These are phyloP conservation scores for Didymella arachidicola DNA, from an alignment of 2,329 filamentous ascomycete species.

Conservation along the genomic window DNA sequence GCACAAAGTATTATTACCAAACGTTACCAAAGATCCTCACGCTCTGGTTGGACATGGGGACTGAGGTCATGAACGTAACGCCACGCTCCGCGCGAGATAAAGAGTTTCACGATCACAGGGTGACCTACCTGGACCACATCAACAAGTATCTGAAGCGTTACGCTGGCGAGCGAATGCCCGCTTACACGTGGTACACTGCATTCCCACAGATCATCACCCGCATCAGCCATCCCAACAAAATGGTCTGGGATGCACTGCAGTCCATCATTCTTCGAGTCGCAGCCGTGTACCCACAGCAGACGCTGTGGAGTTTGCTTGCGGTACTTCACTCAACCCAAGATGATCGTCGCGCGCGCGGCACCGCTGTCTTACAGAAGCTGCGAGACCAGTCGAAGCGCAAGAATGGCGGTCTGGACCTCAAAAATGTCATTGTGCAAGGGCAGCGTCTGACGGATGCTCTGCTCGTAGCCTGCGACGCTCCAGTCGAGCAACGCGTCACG, in stretches of 20 bases:
- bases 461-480: slow-evolving; percentile 79
- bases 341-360: slow-evolving; percentile 68
- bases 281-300: slow-evolving; percentile 84
- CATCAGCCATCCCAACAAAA: slow-evolving; percentile 83
- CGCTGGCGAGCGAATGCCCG: slow-evolving; percentile 69
- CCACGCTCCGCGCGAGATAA: slow-evolving; percentile 39
- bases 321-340: slow-evolving; percentile 81
- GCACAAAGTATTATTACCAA: slow-evolving; percentile 95
- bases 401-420: slow-evolving; percentile 68
- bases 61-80: slow-evolving; percentile 62
- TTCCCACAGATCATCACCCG: slow-evolving; percentile 95
- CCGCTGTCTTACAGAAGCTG: slow-evolving; percentile 52
- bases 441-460: slow-evolving; percentile 85
- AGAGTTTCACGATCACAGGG: slow-evolving; percentile 42
- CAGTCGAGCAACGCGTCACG: slow-evolving; percentile 73
- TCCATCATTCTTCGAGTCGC: slow-evolving; percentile 88
- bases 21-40: slow-evolving; percentile 91
- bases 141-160: slow-evolving; percentile 82
- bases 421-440: slow-evolving; percentile 75
- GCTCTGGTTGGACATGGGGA: slow-evolving; percentile 91
- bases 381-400: slow-evolving; percentile 63
- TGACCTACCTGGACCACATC: slow-evolving; percentile 42
- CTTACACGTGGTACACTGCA: slow-evolving; percentile 81
- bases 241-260: slow-evolving; percentile 78
- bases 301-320: slow-evolving; percentile 88